Evolutionary conservation across 106 monocot genomes (phyloP).

Genomic region (Alisma plantagoaquatica): DNA sequence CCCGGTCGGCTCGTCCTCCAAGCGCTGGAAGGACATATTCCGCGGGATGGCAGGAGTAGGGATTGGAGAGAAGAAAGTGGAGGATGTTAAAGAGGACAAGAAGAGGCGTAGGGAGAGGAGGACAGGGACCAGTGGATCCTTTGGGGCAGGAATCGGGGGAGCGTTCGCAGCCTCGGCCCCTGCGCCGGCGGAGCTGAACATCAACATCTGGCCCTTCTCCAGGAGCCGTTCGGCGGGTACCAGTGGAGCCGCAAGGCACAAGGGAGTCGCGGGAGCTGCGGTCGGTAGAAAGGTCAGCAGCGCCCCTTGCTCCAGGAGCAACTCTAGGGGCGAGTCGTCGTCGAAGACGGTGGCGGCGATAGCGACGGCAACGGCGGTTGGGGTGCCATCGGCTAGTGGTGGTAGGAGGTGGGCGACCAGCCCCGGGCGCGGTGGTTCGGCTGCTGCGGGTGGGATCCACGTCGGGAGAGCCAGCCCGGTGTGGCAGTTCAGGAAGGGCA

Average conservation of each 20-base stretch:
- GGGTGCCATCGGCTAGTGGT: background rate
- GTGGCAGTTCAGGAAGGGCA: constrained; percentile 24
- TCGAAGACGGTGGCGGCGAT: constrained; percentile 8
- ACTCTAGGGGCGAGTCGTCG: constrained; percentile 56
- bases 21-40: constrained; percentile 78
- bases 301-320: constrained; percentile 94
- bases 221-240: constrained; percentile 74
- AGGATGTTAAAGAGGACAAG: constrained; percentile 27
- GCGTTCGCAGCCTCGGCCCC: constrained; percentile 1
- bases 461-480: constrained; percentile 68
- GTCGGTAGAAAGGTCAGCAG: constrained; percentile 43
- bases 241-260: constrained; percentile 3
- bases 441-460: constrained; percentile 29
- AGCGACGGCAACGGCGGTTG: background rate
- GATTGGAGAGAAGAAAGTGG: constrained; percentile 7
- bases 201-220: constrained; percentile 94
- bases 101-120: constrained; percentile 13
- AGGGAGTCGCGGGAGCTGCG: background rate
- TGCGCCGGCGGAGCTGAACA: constrained; percentile 48
- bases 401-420: constrained; percentile 5
- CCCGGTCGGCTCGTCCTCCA: constrained; percentile 15
- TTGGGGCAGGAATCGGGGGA: constrained; percentile 2
- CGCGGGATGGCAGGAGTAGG: constrained; percentile 10
- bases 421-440: constrained; percentile 19
- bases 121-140: too few relatives aligned